These are phyloP conservation scores for Beauveria bassiana DNA, from an alignment of 2,329 filamentous ascomycete genomes.

Conservation along the genomic window DNA sequence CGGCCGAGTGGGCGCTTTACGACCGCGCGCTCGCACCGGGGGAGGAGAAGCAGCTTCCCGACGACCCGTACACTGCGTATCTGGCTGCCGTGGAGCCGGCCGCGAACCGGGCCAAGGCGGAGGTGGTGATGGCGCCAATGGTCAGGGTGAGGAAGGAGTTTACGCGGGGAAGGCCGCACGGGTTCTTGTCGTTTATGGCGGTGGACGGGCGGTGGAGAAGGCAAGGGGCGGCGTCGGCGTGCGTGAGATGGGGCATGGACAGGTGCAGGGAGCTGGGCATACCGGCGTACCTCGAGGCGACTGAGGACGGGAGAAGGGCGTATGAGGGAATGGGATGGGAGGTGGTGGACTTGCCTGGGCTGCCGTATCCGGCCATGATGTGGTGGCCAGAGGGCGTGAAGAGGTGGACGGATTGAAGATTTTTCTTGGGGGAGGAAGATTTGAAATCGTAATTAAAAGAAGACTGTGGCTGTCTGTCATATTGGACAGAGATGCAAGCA, in stretches of 20 bases:
- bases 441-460: background rate
- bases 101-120: background rate
- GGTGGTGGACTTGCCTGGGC: background rate
- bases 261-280: constrained; percentile 4
- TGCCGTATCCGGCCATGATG: constrained; percentile 6
- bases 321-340: constrained; percentile 9
- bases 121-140: background rate
- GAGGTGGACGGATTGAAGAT: background rate
- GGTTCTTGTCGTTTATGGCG: constrained; percentile 1
- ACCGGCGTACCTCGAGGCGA: constrained; percentile 10
- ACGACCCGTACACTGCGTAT: constrained; percentile 1
- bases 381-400: constrained; percentile 11
- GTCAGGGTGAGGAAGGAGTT: background rate
- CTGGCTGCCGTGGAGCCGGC: constrained; percentile 1
- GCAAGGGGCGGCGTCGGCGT: constrained; percentile 5
- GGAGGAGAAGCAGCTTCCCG: background rate
- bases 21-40: constrained; percentile 3
- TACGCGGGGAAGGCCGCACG: background rate
- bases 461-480: background rate
- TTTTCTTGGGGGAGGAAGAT: background rate
- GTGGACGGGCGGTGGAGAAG: constrained; percentile 6
- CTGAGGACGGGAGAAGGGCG: background rate
- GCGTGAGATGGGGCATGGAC: constrained; percentile 10
- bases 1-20: constrained; percentile 9
- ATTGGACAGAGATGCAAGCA: background rate